Percentiles rank a stretch among this genome's conserved stretches.
Evolutionary conservation across 805 yeast species (phyloP).

Genomic region (Saccharomycopsis javanensis): DNA sequence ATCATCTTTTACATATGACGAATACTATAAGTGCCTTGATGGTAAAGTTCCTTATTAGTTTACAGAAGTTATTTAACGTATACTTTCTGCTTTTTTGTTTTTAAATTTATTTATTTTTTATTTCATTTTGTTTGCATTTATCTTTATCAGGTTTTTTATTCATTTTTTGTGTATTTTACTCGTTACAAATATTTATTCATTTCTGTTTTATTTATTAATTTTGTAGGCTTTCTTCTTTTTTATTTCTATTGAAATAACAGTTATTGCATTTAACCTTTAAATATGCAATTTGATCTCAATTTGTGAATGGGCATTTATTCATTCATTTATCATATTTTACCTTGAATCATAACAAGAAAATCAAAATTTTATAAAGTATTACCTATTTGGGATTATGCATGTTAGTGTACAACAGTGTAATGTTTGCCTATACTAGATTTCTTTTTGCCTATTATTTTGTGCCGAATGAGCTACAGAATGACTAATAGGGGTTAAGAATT

Average conservation of each 20-base stretch:
- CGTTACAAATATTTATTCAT: no score
- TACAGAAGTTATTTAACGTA: neutral
- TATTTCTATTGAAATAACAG: no score
- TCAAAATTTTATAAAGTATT: neutral
- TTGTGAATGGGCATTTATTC: no score
- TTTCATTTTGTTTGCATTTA: neutral
- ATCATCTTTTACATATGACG: slow-evolving; percentile 29
- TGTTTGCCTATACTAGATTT: neutral
- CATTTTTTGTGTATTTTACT: no score
- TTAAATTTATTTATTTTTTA: neutral
- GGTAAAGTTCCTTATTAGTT: slow-evolving; percentile 2
- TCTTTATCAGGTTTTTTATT: no score
- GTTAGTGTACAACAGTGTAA: neutral
- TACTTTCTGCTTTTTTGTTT: neutral
- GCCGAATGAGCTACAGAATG: neutral
- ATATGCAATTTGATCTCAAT: no score
- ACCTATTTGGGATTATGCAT: neutral
- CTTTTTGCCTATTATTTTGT: neutral
- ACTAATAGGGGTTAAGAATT: neutral
- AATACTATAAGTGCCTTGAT: slow-evolving; percentile 23
- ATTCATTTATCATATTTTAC: no score
- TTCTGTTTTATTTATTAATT: no score
- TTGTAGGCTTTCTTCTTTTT: no score
- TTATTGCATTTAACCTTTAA: no score
- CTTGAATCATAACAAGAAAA: no score